phyloP scores from a whole-genome alignment of 805 yeast species.

The Saccharomycopsis selenospora region DNA sequence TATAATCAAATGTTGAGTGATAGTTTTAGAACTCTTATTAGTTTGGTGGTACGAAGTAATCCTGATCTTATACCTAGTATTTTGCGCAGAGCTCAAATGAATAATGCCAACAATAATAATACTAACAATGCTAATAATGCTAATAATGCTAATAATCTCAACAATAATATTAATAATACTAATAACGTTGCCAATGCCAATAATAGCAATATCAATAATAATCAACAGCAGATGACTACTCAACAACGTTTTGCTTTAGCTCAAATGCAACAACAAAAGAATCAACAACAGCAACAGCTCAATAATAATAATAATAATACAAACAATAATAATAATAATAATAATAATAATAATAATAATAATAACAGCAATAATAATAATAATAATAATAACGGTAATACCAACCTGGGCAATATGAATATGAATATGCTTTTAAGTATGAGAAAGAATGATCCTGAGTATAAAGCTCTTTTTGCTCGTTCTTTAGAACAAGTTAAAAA shows the following conservation, averaged over 20 bases:
- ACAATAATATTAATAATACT: too few relatives aligned
- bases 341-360: background rate
- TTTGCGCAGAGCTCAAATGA: background rate
- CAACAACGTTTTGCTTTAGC: background rate
- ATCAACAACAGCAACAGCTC: background rate
- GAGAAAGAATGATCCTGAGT: background rate
- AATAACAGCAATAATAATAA: background rate
- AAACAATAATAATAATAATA: background rate
- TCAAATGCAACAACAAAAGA: background rate
- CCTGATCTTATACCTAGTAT: slow-evolving; percentile 2
- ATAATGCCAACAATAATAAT: background rate
- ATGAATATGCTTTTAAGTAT: background rate
- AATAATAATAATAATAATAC: background rate
- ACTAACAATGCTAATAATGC: too few relatives aligned
- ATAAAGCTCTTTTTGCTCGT: background rate
- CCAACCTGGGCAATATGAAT: background rate
- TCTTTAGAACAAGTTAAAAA: background rate
- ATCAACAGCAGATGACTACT: background rate
- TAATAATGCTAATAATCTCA: too few relatives aligned
- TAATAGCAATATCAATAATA: too few relatives aligned
- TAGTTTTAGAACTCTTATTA: slow-evolving; percentile 9
- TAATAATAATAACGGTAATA: background rate
- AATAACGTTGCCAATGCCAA: too few relatives aligned
- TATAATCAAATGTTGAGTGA: slow-evolving; percentile 8
- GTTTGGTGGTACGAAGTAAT: slow-evolving; percentile 9